These are phyloP conservation scores for Yarrowia sp. DNA, from an alignment of 805 yeast genomes.

Conservation along the genomic window DNA sequence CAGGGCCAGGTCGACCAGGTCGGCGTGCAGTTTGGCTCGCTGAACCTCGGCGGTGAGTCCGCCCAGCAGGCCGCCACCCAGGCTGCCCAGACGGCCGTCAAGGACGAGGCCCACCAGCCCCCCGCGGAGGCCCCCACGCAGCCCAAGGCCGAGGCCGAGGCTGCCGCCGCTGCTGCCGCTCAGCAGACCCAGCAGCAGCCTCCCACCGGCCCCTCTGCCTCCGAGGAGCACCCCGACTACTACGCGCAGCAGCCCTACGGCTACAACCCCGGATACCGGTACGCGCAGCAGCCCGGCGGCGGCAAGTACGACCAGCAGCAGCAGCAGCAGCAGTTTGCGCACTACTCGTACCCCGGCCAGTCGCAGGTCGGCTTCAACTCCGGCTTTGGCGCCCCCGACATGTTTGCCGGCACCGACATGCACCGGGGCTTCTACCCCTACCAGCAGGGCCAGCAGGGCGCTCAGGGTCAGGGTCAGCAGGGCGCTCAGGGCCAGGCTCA, in stretches of 20 bases:
- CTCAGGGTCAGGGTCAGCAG: slow-evolving; percentile 24
- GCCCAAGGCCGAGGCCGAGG: slow-evolving; percentile 39
- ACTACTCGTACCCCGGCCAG: slow-evolving; percentile 39
- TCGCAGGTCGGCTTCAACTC: slow-evolving; percentile 34
- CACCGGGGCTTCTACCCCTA: slow-evolving; percentile 36
- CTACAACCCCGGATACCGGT: slow-evolving; percentile 37
- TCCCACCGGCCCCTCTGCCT: slow-evolving; percentile 16
- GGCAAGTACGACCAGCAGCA: slow-evolving; percentile 28
- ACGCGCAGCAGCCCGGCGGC: slow-evolving; percentile 34
- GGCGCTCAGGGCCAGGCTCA: slow-evolving; percentile 16
- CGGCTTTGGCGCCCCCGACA: slow-evolving; percentile 34
- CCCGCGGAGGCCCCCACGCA: slow-evolving; percentile 38
- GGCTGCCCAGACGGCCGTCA: slow-evolving; percentile 24
- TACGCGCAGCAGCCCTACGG: slow-evolving; percentile 38
- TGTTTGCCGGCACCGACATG: slow-evolving; percentile 39
- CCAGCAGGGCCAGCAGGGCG: slow-evolving; percentile 34
- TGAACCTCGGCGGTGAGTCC: slow-evolving; percentile 56
- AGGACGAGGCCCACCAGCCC: slow-evolving; percentile 38
- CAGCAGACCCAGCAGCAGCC: slow-evolving; percentile 35
- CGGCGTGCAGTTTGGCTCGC: slow-evolving; percentile 70
- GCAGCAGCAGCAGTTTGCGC: slow-evolving; percentile 37
- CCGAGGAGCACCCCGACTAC: slow-evolving; percentile 35
- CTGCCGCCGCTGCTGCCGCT: slow-evolving; percentile 38
- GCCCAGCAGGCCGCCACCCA: slow-evolving; percentile 42
- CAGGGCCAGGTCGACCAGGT: slow-evolving; percentile 57